These are phyloP conservation scores for Agastache rugosa DNA, from an alignment of 257 asterid genomes.

Conservation along the genomic window DNA sequence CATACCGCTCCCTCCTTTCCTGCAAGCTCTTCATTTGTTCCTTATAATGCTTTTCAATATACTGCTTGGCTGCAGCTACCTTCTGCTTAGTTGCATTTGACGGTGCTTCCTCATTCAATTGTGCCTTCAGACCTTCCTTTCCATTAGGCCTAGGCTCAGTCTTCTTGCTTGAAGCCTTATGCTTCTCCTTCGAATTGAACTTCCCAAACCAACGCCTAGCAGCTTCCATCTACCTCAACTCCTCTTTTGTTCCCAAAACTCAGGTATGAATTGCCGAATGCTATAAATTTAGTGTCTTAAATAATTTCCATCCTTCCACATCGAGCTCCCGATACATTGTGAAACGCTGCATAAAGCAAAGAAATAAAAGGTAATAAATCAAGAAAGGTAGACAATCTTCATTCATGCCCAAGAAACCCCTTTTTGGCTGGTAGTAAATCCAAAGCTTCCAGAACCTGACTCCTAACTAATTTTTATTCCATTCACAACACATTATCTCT, in stretches of 20 bases:
- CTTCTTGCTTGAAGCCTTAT: slow-evolving; percentile 65
- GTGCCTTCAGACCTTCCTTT: slow-evolving; percentile 66
- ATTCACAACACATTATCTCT: slow-evolving; percentile 15
- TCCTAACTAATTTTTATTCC: slow-evolving; percentile 24
- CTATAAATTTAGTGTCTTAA: slow-evolving; percentile 32
- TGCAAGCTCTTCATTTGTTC: slow-evolving; percentile 97
- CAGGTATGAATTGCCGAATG: slow-evolving; percentile 28
- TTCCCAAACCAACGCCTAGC: slow-evolving; percentile 75
- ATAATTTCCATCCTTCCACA: slow-evolving; percentile 36
- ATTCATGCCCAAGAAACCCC: slow-evolving; percentile 26
- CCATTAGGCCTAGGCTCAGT: slow-evolving; percentile 63
- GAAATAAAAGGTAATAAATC: slow-evolving; percentile 37
- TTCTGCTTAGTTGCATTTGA: slow-evolving; percentile 96
- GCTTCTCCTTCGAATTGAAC: slow-evolving; percentile 70
- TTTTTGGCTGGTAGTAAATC: slow-evolving; percentile 28
- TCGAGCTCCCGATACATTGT: slow-evolving; percentile 45
- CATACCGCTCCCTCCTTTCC: slow-evolving; percentile 93
- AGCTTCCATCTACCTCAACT: slow-evolving; percentile 61
- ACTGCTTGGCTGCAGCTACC: slow-evolving; percentile 97
- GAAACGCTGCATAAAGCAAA: slow-evolving; percentile 48
- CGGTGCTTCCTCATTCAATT: slow-evolving; percentile 70
- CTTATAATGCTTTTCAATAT: slow-evolving; percentile 94
- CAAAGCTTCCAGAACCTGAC: slow-evolving; percentile 30
- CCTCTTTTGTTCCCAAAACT: slow-evolving; percentile 41
- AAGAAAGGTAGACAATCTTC: slow-evolving; percentile 31